These are phyloP conservation scores for Verticillium nubilum DNA, from an alignment of 2,329 filamentous ascomycete species.

Conservation along the genomic window DNA sequence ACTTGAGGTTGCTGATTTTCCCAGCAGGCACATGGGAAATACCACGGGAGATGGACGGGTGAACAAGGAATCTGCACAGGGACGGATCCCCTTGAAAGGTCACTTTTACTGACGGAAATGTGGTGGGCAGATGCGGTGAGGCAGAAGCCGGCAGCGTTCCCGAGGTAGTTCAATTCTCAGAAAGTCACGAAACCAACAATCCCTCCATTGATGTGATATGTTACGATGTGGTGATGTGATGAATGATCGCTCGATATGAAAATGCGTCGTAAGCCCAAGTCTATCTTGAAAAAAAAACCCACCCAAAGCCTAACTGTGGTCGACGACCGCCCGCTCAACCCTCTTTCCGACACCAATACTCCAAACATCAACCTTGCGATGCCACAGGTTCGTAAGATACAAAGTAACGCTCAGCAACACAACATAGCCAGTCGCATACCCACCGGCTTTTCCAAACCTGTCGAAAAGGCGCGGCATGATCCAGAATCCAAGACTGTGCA, in stretches of 20 bases:
- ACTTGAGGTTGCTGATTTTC: neutral
- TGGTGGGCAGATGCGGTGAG: constrained; percentile 1
- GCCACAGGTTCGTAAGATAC: constrained; percentile 29
- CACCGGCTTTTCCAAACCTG: constrained; percentile 21
- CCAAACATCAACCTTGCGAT: constrained; percentile 28
- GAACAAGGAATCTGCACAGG: constrained; percentile 1
- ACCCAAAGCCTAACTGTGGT: neutral
- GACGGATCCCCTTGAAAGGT: neutral
- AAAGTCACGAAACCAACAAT: neutral
- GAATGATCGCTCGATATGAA: neutral
- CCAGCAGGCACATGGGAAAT: neutral
- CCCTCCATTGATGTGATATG: no score
- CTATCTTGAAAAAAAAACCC: neutral
- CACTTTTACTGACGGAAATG: neutral
- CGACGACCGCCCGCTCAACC: constrained; percentile 24
- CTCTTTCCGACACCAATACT: constrained; percentile 29
- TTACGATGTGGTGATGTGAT: neutral
- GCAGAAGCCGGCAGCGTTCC: neutral
- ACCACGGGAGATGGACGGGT: neutral
- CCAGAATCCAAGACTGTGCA: constrained; percentile 21
- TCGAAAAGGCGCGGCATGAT: constrained; percentile 34
- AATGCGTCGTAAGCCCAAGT: neutral
- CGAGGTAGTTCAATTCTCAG: neutral
- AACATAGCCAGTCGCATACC: constrained; percentile 25
- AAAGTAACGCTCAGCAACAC: constrained; percentile 23